Conservation (phyloP, 306 rosid species). For the Trifolium dubium region DNA sequence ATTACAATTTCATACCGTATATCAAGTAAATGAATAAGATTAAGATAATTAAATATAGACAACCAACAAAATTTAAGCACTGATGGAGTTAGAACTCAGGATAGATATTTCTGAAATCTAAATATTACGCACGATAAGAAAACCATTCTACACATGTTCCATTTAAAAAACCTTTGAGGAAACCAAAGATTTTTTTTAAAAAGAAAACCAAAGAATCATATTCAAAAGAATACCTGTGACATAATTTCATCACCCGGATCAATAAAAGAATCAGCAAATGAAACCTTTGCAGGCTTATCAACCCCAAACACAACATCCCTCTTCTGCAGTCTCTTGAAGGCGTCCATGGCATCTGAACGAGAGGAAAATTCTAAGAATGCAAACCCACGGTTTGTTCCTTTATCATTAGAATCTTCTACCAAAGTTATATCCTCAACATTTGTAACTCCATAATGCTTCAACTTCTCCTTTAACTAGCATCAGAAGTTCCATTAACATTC, state of each 20-base stretch:
- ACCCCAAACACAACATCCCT: constrained; percentile 96
- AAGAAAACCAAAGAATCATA: constrained; percentile 40
- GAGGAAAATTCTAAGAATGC: constrained; percentile 95
- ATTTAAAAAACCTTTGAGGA: constrained; percentile 14
- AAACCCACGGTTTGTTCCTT: constrained; percentile 93
- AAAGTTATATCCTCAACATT: constrained; percentile 91
- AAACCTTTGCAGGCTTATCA: constrained; percentile 97
- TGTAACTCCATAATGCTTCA: constrained; percentile 90
- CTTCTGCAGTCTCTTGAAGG: constrained; percentile 90
- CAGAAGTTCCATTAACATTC: constrained; percentile 45
- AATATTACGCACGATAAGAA: constrained; percentile 18
- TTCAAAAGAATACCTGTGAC: constrained; percentile 79
- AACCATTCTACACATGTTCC: constrained; percentile 16
- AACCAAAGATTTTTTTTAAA: constrained; percentile 31
- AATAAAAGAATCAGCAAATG: constrained; percentile 96
- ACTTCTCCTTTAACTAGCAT: constrained; percentile 87
- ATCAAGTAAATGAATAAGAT: not conserved
- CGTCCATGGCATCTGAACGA: constrained; percentile 98
- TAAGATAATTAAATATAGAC: not conserved
- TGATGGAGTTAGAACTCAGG: constrained; percentile 1
- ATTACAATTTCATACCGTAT: constrained; percentile 13
- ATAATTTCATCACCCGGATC: constrained; percentile 98
- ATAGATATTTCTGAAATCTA: constrained; percentile 37
- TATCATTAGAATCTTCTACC: constrained; percentile 88
- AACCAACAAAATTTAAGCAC: constrained; percentile 1